These are phyloP conservation scores for Echinosophora koreensis DNA, from an alignment of 306 rosid genomes.

Conservation along the genomic window DNA sequence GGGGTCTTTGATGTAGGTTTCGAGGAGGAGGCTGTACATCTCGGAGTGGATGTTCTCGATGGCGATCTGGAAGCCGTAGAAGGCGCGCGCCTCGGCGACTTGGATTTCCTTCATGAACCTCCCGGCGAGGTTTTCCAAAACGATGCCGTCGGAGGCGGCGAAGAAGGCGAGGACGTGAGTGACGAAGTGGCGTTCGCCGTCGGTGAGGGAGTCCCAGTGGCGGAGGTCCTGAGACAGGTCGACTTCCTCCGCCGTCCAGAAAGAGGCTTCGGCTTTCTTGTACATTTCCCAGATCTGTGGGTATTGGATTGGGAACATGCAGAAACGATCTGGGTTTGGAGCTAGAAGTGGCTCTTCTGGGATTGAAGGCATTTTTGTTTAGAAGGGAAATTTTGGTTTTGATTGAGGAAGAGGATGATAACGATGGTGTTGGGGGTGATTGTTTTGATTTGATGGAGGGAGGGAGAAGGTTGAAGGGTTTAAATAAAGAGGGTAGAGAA, in stretches of 20 bases:
- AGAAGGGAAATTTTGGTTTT: too few species aligned
- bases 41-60: conserved; percentile 94
- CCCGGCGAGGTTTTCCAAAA: conserved; percentile 82
- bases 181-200: conserved; percentile 79
- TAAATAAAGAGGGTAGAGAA: conserved; percentile 10
- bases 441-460: too few species aligned
- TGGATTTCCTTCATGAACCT: conserved; percentile 91
- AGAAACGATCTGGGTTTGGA: conserved; percentile 80
- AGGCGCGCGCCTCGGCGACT: conserved; percentile 83
- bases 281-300: conserved; percentile 96
- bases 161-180: conserved; percentile 87
- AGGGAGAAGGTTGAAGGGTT: background rate
- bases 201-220: conserved; percentile 68
- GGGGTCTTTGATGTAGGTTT: conserved; percentile 75
- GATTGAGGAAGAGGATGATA: too few species aligned
- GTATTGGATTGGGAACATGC: conserved; percentile 92
- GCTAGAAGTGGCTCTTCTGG: conserved; percentile 83
- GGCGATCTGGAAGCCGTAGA: conserved; percentile 91
- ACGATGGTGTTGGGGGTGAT: too few species aligned
- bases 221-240: conserved; percentile 69
- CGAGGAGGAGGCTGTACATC: conserved; percentile 83
- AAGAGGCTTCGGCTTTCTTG: conserved; percentile 91
- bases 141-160: conserved; percentile 93
- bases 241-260: conserved; percentile 94
- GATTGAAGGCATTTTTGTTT: conserved; percentile 61